Evolutionary conservation across 768 basidiomycete genomes (phyloP), one percentile per base, ranked within the genome.

Genomic region (Crucibulum laeve): DNA sequence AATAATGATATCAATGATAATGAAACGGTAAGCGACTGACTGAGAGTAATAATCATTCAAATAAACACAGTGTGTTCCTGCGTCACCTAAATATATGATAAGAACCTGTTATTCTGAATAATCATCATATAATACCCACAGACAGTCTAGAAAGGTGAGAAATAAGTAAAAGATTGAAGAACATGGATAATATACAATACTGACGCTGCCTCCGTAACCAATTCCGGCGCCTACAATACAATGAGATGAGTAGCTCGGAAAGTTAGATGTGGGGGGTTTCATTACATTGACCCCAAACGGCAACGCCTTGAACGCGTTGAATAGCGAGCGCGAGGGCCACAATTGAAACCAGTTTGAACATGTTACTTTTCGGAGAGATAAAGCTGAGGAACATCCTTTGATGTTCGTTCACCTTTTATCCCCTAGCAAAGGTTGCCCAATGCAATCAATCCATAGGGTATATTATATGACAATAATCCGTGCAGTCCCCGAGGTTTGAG

Each of bases 231-330:
- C 55, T 59, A 41, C 21, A 37, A 45, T 25, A 43, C 7, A 15
- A 3, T 15, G 4, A 30, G 28, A 30, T 30, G n/a, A 30, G 21
- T 11, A n/a, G 22, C 18, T 7, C 17, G 30, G 23, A 22, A 22
- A n/a, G 6, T 4, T 7, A 4, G 7, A 25, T 38, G 21, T n/a
- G 2, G 25, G n/a, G 8, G 42, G 33, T 24, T 32, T 23, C 15
- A 13, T 44, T 36, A 63, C 65, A 68, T 54, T 64, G 64, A 21
- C 60, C 61, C 56, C 57, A 68, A 21, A 62, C 59, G 14, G 63
- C 53, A 13, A 59, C 58, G 13, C 58, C 59, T 22, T 40, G 5
- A 25, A 22, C 42, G 15, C 43, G 51, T 14, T 44, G 40, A 11
- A 45, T 42, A 10, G 52, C 8, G 36, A 57, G 34, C 23, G 53